Evolutionary conservation across 148 eudicot species (phyloP).

Genomic region (Spergularia marina): DNA sequence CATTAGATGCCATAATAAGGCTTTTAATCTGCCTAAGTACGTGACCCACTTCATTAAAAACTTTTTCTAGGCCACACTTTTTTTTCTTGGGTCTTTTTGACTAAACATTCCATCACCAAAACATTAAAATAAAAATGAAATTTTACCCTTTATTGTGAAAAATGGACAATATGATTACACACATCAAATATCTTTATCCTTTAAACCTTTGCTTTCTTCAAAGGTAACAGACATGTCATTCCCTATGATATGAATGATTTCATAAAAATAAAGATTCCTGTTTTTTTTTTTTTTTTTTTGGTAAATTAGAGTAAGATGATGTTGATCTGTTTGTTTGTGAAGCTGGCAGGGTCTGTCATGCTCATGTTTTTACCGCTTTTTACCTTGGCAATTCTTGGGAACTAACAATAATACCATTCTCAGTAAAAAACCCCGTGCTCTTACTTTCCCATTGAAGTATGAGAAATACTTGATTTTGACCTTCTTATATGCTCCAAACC

Average conservation of each 20-base stretch:
- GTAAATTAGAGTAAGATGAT: background rate
- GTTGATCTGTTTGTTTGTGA: background rate
- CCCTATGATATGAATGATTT: conserved; percentile 28
- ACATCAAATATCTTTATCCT: conserved; percentile 19
- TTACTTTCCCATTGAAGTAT: background rate
- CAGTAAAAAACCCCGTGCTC: conserved; percentile 18
- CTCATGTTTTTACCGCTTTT: conserved; percentile 1
- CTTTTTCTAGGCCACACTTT: conserved; percentile 9
- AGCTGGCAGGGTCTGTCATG: conserved; percentile 8
- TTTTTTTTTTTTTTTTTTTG: background rate
- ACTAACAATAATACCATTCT: conserved; percentile 26
- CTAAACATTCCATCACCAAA: conserved; percentile 18
- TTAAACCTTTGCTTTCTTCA: conserved; percentile 35
- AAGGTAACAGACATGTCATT: conserved; percentile 35
- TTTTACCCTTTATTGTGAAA: no score
- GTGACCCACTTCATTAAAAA: conserved; percentile 21
- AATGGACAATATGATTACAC: conserved; percentile 26
- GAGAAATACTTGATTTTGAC: conserved; percentile 12
- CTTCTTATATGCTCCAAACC: background rate
- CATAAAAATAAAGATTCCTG: conserved; percentile 24
- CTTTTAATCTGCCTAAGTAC: conserved; percentile 25
- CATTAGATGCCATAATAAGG: conserved; percentile 19
- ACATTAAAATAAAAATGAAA: background rate
- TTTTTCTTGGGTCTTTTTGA: conserved; percentile 9
- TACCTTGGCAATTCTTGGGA: conserved; percentile 24